A percentile compares a stretch with the other conserved stretches of the same genome.
These are phyloP conservation scores for Quillaja saponaria DNA, from an alignment of 306 rosid genomes.

Conservation along the genomic window DNA sequence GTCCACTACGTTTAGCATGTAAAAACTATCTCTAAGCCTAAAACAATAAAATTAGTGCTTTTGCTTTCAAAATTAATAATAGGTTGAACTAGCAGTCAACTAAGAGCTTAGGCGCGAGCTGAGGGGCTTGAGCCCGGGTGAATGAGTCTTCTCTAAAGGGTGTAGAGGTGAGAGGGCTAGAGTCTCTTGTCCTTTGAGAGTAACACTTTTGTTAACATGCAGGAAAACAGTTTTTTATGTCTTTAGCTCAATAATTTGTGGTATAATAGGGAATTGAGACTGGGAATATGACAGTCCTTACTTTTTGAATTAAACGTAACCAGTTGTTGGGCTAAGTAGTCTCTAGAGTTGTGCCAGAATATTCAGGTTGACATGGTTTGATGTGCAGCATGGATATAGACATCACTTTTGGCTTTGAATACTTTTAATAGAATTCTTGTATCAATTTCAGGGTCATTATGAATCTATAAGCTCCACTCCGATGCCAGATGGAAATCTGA, in stretches of 20 bases:
- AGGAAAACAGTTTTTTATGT: no score
- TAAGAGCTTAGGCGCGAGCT: no score
- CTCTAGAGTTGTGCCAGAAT: neutral
- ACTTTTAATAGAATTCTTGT: constrained; percentile 17
- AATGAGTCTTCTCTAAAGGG: no score
- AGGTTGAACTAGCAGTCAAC: no score
- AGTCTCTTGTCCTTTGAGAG: no score
- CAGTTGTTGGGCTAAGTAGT: constrained; percentile 4
- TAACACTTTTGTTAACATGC: neutral
- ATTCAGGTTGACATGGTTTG: constrained; percentile 1
- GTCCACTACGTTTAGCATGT: no score
- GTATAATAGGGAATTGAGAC: neutral
- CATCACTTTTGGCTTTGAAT: constrained; percentile 1
- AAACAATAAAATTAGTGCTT: no score
- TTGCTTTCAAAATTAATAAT: no score
- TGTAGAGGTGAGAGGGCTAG: no score
- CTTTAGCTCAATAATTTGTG: neutral
- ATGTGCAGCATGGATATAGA: constrained; percentile 21
- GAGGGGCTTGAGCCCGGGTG: no score
- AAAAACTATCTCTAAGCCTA: no score
- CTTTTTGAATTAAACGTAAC: neutral
- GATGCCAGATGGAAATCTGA: constrained; percentile 76
- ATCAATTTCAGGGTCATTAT: constrained; percentile 52
- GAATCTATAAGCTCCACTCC: constrained; percentile 62
- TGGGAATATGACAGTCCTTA: neutral